phyloP scores from a whole-genome alignment of 2,329 filamentous ascomycete genomes.

The Cercospora berteroae region DNA sequence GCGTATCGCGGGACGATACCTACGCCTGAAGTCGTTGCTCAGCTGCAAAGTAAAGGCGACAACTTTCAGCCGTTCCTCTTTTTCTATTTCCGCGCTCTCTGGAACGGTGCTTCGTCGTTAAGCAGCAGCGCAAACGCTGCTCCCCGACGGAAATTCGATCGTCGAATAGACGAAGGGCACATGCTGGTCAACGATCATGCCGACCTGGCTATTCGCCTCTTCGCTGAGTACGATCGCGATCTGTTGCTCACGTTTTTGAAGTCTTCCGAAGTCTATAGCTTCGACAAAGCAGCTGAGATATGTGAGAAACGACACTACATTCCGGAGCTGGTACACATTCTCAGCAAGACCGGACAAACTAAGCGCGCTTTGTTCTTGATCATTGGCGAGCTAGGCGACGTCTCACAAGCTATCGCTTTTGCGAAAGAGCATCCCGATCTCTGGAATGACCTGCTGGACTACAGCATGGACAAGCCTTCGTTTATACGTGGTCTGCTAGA shows the following conservation, averaged over 20 bases:
- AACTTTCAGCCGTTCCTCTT: conserved; percentile 71
- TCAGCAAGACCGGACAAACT: conserved; percentile 92
- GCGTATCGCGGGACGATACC: conserved; percentile 83
- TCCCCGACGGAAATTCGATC: conserved; percentile 30
- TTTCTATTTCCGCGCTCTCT: conserved; percentile 86
- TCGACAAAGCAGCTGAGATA: conserved; percentile 72
- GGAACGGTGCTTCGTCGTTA: conserved; percentile 50
- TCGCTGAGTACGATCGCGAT: conserved; percentile 76
- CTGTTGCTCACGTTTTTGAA: conserved; percentile 86
- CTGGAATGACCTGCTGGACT: conserved; percentile 91
- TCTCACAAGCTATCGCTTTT: conserved; percentile 89
- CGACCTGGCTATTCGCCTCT: conserved; percentile 81
- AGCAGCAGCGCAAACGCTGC: conserved; percentile 20
- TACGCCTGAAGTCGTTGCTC: conserved; percentile 72
- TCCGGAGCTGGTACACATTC: conserved; percentile 89
- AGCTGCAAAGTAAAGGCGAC: conserved; percentile 65
- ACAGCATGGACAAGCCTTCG: conserved; percentile 94
- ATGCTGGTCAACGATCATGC: conserved; percentile 77
- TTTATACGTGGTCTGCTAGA: conserved; percentile 92
- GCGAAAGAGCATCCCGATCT: conserved; percentile 89
- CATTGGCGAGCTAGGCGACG: conserved; percentile 87
- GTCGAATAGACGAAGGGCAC: conserved; percentile 53
- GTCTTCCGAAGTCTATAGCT: conserved; percentile 77
- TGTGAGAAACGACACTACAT: conserved; percentile 81
- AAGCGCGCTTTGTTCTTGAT: conserved; percentile 90